Conservation (phyloP, 73 alveolate species). For the Paramecium primaurelia region DNA sequence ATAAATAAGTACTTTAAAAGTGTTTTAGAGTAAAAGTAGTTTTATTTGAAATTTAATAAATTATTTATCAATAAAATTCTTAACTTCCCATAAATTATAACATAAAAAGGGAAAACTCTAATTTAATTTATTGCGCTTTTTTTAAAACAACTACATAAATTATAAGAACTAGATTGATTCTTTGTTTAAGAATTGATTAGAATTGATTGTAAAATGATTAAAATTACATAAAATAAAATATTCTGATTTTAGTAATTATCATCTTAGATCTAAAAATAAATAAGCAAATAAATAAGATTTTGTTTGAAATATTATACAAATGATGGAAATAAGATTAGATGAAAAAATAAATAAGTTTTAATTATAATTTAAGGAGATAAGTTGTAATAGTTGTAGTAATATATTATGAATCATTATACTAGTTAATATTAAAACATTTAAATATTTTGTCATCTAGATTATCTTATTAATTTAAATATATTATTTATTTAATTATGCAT, state of each 20-base stretch:
- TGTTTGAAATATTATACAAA: neutral
- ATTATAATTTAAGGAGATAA: neutral
- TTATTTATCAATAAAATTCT: neutral
- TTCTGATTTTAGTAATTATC: neutral
- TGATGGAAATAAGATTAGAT: neutral
- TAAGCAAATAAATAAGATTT: neutral
- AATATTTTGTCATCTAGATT: neutral
- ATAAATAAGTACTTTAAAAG: neutral
- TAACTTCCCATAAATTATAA: neutral
- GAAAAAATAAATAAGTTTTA: neutral
- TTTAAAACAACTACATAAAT: neutral
- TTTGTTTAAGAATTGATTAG: neutral
- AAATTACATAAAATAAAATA: too few species aligned
- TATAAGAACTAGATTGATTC: neutral
- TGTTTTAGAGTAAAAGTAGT: too few species aligned
- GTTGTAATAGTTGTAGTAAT: neutral
- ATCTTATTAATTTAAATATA: neutral
- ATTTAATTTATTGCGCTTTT: neutral
- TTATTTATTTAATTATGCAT: neutral
- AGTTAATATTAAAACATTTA: neutral
- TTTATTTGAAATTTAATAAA: too few species aligned
- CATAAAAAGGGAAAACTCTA: neutral
- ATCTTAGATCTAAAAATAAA: neutral
- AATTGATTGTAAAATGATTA: neutral
- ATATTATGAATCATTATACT: neutral